Conservation (phyloP, 768 basidiomycete genomes). For the Astraeus odoratus region DNA sequence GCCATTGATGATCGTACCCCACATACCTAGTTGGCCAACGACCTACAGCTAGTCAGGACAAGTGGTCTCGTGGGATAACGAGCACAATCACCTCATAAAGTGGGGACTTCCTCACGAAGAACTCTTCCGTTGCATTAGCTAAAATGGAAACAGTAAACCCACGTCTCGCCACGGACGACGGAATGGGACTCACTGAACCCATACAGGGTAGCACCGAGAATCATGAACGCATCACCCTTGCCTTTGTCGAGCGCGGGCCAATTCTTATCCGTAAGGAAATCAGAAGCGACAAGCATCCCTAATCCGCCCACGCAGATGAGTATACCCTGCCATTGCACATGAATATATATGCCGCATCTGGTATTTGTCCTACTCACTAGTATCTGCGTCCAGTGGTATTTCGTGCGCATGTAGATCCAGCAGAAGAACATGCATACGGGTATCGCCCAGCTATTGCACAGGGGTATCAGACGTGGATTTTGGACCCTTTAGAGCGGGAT, state of each 20-base stretch:
- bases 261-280: constrained; percentile 71
- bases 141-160: constrained; percentile 1
- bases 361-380: constrained; percentile 39
- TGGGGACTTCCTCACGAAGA: constrained; percentile 72
- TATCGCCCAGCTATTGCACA: constrained; percentile 84
- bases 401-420: constrained; percentile 75
- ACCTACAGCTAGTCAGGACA: constrained; percentile 35
- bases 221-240: constrained; percentile 84
- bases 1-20: constrained; percentile 73
- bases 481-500: too few relatives aligned
- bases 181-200: constrained; percentile 61
- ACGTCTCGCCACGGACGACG: background rate
- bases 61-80: background rate
- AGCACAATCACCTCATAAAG: constrained; percentile 57
- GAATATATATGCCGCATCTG: background rate
- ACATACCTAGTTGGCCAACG: constrained; percentile 82
- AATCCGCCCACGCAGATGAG: constrained; percentile 68
- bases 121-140: constrained; percentile 89
- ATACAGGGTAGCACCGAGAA: constrained; percentile 78
- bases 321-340: constrained; percentile 51
- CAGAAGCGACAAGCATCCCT: constrained; percentile 73
- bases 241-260: constrained; percentile 57
- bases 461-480: too few relatives aligned
- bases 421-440: constrained; percentile 80
- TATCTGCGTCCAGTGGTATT: constrained; percentile 79